These are phyloP conservation scores for Neurospora sp. DNA, from an alignment of 2,329 filamentous ascomycete species.

Conservation along the genomic window DNA sequence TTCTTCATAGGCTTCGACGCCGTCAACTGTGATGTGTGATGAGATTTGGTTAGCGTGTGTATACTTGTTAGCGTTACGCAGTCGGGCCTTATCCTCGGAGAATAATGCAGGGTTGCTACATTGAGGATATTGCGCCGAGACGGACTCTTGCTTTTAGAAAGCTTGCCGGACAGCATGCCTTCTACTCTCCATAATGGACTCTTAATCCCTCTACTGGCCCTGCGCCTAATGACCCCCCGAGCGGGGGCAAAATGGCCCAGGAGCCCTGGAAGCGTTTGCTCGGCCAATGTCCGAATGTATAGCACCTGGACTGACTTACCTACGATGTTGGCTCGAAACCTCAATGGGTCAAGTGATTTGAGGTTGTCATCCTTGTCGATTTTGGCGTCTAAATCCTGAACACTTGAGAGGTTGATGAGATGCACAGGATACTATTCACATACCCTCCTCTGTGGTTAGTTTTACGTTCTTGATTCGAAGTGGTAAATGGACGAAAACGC, in stretches of 20 bases:
- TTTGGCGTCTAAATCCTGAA: conserved; percentile 49
- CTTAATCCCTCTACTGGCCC: neutral
- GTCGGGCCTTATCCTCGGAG: neutral
- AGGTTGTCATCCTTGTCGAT: conserved; percentile 41
- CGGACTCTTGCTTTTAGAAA: neutral
- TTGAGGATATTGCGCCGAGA: neutral
- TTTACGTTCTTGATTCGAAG: neutral
- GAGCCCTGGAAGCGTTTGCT: neutral
- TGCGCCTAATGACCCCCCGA: neutral
- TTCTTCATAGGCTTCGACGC: conserved; percentile 48
- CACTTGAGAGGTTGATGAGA: conserved; percentile 54
- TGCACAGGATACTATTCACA: conserved; percentile 55
- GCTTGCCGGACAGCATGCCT: neutral
- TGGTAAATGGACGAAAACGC: conserved; percentile 23
- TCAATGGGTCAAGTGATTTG: conserved; percentile 46
- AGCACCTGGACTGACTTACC: conserved; percentile 27
- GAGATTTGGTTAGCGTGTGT: neutral
- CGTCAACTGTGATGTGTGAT: conserved; percentile 7
- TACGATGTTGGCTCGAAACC: conserved; percentile 66
- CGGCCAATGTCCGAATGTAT: neutral
- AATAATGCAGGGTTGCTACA: neutral
- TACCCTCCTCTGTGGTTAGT: neutral
- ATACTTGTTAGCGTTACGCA: neutral
- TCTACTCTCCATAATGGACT: neutral
- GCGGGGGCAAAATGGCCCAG: neutral